Conservation (phyloP, 2,329 filamentous ascomycete genomes). For the Daldinia sp. region DNA sequence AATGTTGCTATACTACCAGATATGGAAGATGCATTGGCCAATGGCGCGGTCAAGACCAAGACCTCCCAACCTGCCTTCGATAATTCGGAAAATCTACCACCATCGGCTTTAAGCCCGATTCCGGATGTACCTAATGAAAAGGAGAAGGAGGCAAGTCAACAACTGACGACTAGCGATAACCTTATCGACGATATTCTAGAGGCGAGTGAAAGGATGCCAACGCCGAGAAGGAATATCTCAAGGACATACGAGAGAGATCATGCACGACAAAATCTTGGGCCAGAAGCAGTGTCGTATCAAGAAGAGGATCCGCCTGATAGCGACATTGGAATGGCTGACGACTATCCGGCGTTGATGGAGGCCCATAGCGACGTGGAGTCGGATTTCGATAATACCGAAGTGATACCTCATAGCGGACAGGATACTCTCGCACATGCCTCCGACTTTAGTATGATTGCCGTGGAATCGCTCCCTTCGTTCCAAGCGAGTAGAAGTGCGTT, state of each 20-base stretch:
- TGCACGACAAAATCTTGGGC: conserved; percentile 14
- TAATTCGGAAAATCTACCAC: conserved; percentile 10
- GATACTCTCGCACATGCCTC: conserved; percentile 56
- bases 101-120: background rate
- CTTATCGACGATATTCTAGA: conserved; percentile 19
- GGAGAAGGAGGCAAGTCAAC: conserved; percentile 10
- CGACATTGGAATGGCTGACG: conserved; percentile 36
- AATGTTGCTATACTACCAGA: conserved; percentile 36
- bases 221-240: conserved; percentile 13
- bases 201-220: conserved; percentile 25
- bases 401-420: conserved; percentile 37
- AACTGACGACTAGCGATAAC: conserved; percentile 9
- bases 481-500: conserved; percentile 52
- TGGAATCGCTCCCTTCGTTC: conserved; percentile 62
- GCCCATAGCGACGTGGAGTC: conserved; percentile 44
- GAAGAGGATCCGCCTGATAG: conserved; percentile 26
- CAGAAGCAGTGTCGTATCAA: conserved; percentile 32
- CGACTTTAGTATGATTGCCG: conserved; percentile 68
- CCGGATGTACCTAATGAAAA: conserved; percentile 10
- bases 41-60: conserved; percentile 13
- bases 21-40: conserved; percentile 17
- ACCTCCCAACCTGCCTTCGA: conserved; percentile 13
- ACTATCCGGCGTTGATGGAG: conserved; percentile 38
- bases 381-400: conserved; percentile 30
- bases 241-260: conserved; percentile 5